These are phyloP conservation scores for Kluyveromyces dobzhanskii DNA, from an alignment of 805 yeast genomes.

Conservation along the genomic window DNA sequence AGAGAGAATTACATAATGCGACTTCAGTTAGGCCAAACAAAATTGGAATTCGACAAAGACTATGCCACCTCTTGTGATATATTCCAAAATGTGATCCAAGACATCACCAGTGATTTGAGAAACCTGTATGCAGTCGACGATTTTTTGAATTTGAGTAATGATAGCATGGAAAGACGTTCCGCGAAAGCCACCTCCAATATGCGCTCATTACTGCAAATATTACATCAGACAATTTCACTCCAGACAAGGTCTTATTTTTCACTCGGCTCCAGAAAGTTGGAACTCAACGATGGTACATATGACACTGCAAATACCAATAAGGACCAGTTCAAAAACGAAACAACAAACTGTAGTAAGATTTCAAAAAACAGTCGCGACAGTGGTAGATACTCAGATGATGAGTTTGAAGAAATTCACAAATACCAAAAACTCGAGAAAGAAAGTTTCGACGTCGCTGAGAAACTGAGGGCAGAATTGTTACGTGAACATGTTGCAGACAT, in stretches of 20 bases:
- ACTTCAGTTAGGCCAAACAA: conserved; percentile 59
- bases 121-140: conserved; percentile 14
- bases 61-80: conserved; percentile 43
- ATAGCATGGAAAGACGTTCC: not conserved
- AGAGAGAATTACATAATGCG: conserved; percentile 38
- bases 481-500: conserved; percentile 30
- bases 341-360: too few relatives aligned
- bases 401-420: too few relatives aligned
- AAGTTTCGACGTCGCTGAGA: conserved; percentile 55
- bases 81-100: conserved; percentile 36
- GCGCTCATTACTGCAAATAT: conserved; percentile 33
- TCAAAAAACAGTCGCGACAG: too few relatives aligned
- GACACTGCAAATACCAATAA: conserved; percentile 10
- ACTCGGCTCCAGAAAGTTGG: conserved; percentile 22
- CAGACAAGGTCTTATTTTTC: conserved; percentile 40
- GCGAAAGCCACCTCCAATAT: not conserved
- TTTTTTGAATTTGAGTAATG: conserved; percentile 7
- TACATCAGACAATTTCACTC: conserved; percentile 74
- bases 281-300: conserved; percentile 22
- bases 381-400: too few relatives aligned
- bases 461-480: conserved; percentile 43
- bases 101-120: conserved; percentile 21
- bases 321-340: too few relatives aligned
- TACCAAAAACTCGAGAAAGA: conserved; percentile 41
- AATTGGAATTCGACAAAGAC: conserved; percentile 44